Evolutionary conservation across 371 early-diverging fungal species (phyloP).

Genomic region (Mucor plumbeus): DNA sequence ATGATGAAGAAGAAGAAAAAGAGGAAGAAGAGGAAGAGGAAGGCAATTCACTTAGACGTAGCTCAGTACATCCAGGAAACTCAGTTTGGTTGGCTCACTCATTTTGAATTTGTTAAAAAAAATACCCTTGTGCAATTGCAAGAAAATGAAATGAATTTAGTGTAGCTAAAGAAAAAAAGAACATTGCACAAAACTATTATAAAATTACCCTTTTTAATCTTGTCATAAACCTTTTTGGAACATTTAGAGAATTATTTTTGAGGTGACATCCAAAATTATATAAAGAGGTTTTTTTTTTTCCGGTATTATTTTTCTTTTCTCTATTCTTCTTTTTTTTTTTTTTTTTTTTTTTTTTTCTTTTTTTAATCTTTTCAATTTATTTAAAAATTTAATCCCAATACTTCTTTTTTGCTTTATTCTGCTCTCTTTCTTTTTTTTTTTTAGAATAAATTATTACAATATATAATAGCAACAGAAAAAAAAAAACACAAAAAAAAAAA

Average conservation of each 20-base stretch:
- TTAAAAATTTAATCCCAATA: background rate
- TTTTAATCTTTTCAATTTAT: constrained; percentile 8
- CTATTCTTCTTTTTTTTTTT: constrained; percentile 8
- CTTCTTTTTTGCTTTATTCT: too few relatives aligned
- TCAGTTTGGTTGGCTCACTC: constrained; percentile 28
- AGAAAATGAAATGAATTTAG: background rate
- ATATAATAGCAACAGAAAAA: too few relatives aligned
- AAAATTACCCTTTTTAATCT: constrained; percentile 5
- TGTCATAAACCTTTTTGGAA: constrained; percentile 4
- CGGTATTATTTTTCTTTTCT: constrained; percentile 9
- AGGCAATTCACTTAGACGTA: background rate
- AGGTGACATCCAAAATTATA: background rate
- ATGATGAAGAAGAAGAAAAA: constrained; percentile 14
- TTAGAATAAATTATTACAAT: too few relatives aligned
- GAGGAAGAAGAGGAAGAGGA: constrained; percentile 12
- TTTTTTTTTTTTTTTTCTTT: constrained; percentile 7
- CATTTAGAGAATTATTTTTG: background rate
- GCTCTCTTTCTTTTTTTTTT: too few relatives aligned
- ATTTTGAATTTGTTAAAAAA: background rate
- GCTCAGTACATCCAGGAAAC: constrained; percentile 27
- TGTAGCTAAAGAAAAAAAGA: constrained; percentile 11
- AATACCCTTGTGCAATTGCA: constrained; percentile 7
- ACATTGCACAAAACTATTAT: constrained; percentile 12
- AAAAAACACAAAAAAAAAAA: background rate
- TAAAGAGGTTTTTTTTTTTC: constrained; percentile 2